Conservation (phyloP, 495 filamentous ascomycete species). For the Astrocystis sublimbata region DNA sequence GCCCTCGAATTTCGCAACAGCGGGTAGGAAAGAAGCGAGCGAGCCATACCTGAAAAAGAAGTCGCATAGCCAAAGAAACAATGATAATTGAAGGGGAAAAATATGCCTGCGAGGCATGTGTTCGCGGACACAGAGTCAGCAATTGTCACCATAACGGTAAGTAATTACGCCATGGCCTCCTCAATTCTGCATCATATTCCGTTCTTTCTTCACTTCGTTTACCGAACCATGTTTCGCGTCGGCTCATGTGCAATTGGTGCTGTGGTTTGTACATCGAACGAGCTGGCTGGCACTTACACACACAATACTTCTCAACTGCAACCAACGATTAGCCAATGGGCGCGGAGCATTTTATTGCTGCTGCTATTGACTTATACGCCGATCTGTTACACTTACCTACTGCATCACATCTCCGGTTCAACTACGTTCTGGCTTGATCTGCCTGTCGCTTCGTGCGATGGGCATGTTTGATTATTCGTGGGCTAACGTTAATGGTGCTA, state of each 20-base stretch:
- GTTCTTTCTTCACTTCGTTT: conserved; percentile 14
- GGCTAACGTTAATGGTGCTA: background rate
- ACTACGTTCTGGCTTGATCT: background rate
- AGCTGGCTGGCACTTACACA: conserved; percentile 4
- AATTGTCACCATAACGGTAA: conserved; percentile 89
- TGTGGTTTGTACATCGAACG: conserved; percentile 3
- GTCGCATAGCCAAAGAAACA: conserved; percentile 16
- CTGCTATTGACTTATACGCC: background rate
- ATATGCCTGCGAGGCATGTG: conserved; percentile 91
- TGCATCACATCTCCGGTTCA: background rate
- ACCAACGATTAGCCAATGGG: background rate
- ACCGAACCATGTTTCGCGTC: background rate
- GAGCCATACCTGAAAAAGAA: no score
- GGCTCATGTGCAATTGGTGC: conserved; percentile 3
- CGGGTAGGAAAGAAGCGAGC: background rate
- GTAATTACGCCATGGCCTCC: conserved; percentile 10
- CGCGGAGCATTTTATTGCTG: background rate
- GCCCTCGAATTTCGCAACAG: background rate
- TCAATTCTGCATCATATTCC: conserved; percentile 40
- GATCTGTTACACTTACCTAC: background rate
- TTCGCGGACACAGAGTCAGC: conserved; percentile 90
- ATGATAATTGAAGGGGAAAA: conserved; percentile 92
- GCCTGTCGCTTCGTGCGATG: background rate
- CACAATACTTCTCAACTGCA: background rate
- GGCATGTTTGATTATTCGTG: background rate